Evolutionary conservation across 1,139 yeast species (phyloP), one percentile per base, ranked within the genome.

Genomic region (Candida sp.): DNA sequence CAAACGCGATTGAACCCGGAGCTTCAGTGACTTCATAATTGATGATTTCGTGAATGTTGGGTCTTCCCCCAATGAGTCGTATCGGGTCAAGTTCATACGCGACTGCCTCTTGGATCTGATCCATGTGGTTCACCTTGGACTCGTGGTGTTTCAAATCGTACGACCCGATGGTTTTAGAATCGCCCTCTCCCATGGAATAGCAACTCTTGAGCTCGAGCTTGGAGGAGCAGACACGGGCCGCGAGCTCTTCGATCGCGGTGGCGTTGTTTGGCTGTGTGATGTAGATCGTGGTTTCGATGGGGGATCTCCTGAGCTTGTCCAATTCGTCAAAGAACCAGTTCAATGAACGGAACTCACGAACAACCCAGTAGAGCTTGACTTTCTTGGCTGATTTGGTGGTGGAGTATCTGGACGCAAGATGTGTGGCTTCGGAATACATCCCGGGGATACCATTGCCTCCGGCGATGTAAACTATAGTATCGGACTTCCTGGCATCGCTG

Each of bases 261-360:
- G 30, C 6, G 9, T 26, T 51, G 34, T 39, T 12, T 23, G 67
- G 67, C 44, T 55, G 54, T 5, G 67, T 63, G 5, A 63, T 54
- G 42, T 52, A 62, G 32, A 64, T 49, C 2, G 62, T 61, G n/a
- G 65, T 56, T 26, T 64, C 70, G 43, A 73, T 65, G 12, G 58
- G 58, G 1, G 71, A 58, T 5, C 23, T 12, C 35, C 39, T 35
- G 50, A 81, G 60, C 9, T 59, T 60, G 31, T 60, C 54, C 38
- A 84, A 63, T 58, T 83, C 85, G 23, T 73, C 70, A 47, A 61
- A 63, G 61, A 81, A 81, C 83, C 84, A 80, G 3, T 63, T 58
- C 39, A 82, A 59, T 2, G 78, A 65, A 33, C 66, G 67, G 49
- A 66, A 63, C 53, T 77, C 78, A 49, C 79, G 70, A 7, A 80